phyloP scores from a whole-genome alignment of 2,329 filamentous ascomycete species.

The Fusarium humuli region DNA sequence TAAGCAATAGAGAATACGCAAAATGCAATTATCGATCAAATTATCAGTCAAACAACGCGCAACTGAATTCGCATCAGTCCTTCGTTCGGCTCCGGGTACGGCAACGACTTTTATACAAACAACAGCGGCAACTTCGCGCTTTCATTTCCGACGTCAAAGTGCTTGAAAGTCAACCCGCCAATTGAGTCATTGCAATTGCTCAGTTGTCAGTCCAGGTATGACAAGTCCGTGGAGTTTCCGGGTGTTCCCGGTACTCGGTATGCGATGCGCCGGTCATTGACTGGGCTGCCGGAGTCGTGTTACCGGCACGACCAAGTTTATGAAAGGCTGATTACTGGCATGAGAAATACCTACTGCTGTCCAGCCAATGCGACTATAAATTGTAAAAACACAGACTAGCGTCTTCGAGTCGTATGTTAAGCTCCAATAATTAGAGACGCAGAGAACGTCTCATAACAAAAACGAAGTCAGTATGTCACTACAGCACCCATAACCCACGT shows the following conservation, averaged over 20 bases:
- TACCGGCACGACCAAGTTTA: neutral
- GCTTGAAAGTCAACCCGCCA: neutral
- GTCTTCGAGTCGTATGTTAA: too few species aligned
- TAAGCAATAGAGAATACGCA: fast-evolving
- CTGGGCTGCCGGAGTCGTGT: neutral
- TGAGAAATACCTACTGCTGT: neutral
- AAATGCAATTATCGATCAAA: neutral
- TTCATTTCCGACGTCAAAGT: neutral
- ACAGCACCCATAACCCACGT: too few species aligned
- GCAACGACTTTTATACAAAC: neutral
- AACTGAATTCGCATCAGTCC: neutral
- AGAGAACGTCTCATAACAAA: too few species aligned
- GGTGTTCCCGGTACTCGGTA: neutral
- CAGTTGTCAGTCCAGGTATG: neutral
- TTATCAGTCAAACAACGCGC: neutral
- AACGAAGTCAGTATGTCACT: too few species aligned
- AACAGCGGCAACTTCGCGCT: neutral
- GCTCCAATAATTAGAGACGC: too few species aligned
- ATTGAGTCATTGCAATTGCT: neutral
- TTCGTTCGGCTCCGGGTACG: neutral
- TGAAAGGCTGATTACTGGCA: neutral
- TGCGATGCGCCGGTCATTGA: neutral
- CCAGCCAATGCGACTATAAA: neutral
- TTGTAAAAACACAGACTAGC: too few species aligned
- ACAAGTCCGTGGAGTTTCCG: neutral